Conservation (phyloP, 257 asterid species). For the Ehretia macrophylla region DNA sequence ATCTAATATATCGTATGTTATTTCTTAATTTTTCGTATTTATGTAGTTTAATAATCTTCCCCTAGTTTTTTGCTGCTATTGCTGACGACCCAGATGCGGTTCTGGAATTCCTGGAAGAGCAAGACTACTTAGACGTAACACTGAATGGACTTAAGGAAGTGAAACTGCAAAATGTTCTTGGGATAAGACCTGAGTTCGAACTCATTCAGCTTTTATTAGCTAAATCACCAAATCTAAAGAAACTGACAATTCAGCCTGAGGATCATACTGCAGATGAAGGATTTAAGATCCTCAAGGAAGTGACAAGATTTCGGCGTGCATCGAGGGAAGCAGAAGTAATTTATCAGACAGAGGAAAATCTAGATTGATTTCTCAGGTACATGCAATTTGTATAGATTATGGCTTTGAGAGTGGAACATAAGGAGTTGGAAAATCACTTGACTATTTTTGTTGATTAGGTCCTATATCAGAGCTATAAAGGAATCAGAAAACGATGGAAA, state of each 20-base stretch:
- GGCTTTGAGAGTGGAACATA: too few relatives aligned
- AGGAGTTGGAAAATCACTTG: too few relatives aligned
- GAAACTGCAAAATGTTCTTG: conserved; percentile 2
- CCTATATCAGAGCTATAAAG: too few relatives aligned
- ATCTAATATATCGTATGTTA: background rate
- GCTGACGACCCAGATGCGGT: background rate
- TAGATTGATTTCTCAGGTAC: background rate
- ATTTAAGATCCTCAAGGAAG: background rate
- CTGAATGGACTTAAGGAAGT: conserved; percentile 13
- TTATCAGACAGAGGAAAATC: background rate
- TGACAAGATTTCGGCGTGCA: background rate
- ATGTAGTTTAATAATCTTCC: background rate
- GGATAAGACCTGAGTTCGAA: conserved; percentile 1
- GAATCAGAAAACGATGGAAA: too few relatives aligned
- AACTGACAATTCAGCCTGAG: conserved; percentile 2
- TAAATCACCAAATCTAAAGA: conserved; percentile 8
- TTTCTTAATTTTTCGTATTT: background rate
- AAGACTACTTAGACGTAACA: background rate
- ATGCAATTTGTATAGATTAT: too few relatives aligned
- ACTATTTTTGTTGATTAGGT: too few relatives aligned
- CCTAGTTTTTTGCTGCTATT: background rate
- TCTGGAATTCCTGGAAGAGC: background rate
- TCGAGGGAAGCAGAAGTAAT: background rate
- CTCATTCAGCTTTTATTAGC: conserved; percentile 11
- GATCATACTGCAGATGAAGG: background rate